Conservation (phyloP, 2,329 filamentous ascomycete genomes). For the Fusarium papillatum region DNA sequence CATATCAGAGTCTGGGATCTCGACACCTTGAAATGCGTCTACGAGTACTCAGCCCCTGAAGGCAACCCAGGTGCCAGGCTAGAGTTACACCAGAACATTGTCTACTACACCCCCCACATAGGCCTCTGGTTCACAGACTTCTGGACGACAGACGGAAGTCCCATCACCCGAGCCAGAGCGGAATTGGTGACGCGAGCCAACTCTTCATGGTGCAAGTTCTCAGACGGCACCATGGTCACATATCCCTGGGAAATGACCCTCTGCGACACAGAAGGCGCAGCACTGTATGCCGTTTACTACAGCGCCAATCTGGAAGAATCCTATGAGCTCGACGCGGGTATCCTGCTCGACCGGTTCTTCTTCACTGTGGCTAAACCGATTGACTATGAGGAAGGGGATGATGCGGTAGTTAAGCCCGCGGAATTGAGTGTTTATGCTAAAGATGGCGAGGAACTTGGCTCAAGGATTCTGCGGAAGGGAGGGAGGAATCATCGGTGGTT, state of each 20-base stretch:
- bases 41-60: neutral
- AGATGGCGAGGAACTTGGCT: constrained; percentile 7
- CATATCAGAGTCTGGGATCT: constrained; percentile 8
- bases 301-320: neutral
- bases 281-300: neutral
- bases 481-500: neutral
- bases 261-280: neutral
- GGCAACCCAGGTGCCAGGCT: neutral
- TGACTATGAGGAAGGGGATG: neutral
- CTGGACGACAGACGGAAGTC: neutral
- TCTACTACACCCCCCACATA: neutral
- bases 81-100: neutral
- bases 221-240: neutral
- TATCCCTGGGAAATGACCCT: neutral
- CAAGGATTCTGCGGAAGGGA: neutral
- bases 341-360: constrained; percentile 23
- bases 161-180: neutral
- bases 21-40: neutral
- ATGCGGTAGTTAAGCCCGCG: neutral
- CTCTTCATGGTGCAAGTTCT: neutral
- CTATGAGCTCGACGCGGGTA: neutral
- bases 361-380: neutral
- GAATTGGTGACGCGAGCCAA: neutral
- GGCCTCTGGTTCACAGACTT: neutral
- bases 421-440: constrained; percentile 12